Evolutionary conservation across 768 basidiomycete species (phyloP), one percentile per base, ranked within the genome.

Genomic region (Termitomyces sp.): DNA sequence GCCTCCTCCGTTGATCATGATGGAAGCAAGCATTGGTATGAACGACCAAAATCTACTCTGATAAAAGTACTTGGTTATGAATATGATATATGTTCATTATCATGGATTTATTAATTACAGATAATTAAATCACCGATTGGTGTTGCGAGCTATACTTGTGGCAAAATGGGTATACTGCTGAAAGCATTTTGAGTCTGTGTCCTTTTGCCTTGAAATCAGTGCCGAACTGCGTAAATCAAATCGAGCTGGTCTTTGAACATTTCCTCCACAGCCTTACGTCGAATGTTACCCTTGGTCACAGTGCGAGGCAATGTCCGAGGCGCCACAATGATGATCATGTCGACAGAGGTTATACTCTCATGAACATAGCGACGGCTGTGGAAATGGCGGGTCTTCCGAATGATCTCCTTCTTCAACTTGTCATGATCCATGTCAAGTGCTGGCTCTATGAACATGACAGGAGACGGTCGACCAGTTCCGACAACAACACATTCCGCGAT

Each of bases 271-370:
- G 86, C 88, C 59, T 76, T 80, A 38, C 89, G 79, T 47, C 88
- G 84, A 58, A 91, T 84, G 65, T 90, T 90, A 25, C 89, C 88
- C 71, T 91, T 91, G 6, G 88, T 88, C 27, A 80, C 81, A 0
- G 89, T 91, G 58, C 89, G 76, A 39, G 88, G 88, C 45, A 90
- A 77, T 1, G 85, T 80, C 23, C 77, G 76, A 48, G 73, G 71
- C 22, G 80, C 75, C 20, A 89, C 86, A 39, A 89, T 69, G 55
- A 89, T 69, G 56, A 90, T 78, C 77, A 88, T 79, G 44, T 83
- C 75, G 3, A 77, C 60, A 7, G 78, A 81, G 5, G 75, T 77
- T 70, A 91, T 84, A 25, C 87, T 84, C 66, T 91, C 89, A 68
- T 91, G 89, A 40, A 88, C 68, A 66, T 91, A 91, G 53, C 87